A percentile compares a stretch with the other conserved stretches of the same genome.
Conservation (phyloP, 2,329 filamentous ascomycete species). For the Lecanicillium sp. region DNA sequence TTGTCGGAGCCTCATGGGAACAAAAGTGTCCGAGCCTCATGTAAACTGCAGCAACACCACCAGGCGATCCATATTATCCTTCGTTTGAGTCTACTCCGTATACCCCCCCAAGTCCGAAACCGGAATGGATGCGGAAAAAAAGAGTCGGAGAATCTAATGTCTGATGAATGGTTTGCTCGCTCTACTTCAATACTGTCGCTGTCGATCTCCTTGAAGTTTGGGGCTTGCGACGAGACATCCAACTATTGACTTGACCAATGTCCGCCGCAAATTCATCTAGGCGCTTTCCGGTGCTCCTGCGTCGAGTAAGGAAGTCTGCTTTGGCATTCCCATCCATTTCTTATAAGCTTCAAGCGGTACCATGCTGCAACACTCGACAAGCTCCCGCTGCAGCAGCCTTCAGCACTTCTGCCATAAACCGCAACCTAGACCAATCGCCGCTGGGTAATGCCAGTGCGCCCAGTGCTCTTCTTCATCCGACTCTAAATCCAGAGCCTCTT, state of each 20-base stretch:
- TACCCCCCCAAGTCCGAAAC: neutral
- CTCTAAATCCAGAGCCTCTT: neutral
- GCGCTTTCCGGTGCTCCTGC: neutral
- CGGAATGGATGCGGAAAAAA: neutral
- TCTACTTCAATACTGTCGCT: neutral
- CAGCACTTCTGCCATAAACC: neutral
- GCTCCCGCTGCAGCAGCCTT: neutral
- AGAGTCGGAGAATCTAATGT: neutral
- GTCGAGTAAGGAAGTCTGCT: neutral
- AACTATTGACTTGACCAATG: neutral
- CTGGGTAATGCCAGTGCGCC: neutral
- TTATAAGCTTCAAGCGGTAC: neutral
- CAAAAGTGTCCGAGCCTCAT: neutral
- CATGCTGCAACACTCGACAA: neutral
- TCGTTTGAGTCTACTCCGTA: neutral
- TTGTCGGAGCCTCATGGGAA: too few relatives aligned
- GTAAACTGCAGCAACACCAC: neutral
- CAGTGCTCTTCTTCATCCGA: neutral
- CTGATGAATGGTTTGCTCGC: neutral
- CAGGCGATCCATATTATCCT: neutral
- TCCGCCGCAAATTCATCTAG: neutral
- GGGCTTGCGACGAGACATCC: neutral
- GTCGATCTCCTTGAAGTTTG: neutral
- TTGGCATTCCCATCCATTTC: neutral
- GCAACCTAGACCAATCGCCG: neutral